These are phyloP conservation scores for Ajuga reptans DNA, from an alignment of 305 asterid species.

Conservation along the genomic window DNA sequence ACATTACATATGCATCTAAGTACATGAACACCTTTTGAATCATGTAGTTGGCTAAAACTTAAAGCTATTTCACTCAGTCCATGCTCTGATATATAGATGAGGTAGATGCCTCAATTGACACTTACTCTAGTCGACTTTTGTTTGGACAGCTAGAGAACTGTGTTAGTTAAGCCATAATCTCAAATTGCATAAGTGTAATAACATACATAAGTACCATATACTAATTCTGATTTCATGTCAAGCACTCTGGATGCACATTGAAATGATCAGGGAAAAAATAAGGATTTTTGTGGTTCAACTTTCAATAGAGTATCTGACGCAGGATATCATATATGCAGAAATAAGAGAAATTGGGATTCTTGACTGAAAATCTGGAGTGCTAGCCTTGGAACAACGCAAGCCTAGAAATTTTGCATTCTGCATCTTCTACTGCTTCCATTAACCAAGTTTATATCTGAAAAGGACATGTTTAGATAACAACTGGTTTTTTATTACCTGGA, in stretches of 20 bases:
- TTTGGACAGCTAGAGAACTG: not conserved
- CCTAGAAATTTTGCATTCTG: too few relatives aligned
- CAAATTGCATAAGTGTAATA: not conserved
- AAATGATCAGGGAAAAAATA: not conserved
- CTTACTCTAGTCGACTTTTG: not conserved
- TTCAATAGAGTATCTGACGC: conserved; percentile 2
- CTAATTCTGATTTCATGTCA: not conserved
- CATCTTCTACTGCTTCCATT: not conserved
- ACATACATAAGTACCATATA: not conserved
- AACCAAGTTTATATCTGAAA: conserved; percentile 1
- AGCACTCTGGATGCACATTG: not conserved
- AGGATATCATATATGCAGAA: conserved; percentile 1
- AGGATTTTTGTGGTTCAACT: not conserved
- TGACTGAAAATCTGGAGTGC: not conserved
- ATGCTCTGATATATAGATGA: not conserved
- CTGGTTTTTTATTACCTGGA: conserved; percentile 54
- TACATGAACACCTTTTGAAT: not conserved
- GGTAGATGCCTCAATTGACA: not conserved
- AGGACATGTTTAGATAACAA: not conserved
- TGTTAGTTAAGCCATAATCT: not conserved
- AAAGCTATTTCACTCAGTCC: not conserved
- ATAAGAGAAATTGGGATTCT: not conserved
- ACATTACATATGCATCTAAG: not conserved
- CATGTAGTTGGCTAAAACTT: not conserved
- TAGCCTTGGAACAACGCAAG: too few relatives aligned